Evolutionary conservation across 306 rosid species (phyloP).

Genomic region (Lithocarpus polystachyus): DNA sequence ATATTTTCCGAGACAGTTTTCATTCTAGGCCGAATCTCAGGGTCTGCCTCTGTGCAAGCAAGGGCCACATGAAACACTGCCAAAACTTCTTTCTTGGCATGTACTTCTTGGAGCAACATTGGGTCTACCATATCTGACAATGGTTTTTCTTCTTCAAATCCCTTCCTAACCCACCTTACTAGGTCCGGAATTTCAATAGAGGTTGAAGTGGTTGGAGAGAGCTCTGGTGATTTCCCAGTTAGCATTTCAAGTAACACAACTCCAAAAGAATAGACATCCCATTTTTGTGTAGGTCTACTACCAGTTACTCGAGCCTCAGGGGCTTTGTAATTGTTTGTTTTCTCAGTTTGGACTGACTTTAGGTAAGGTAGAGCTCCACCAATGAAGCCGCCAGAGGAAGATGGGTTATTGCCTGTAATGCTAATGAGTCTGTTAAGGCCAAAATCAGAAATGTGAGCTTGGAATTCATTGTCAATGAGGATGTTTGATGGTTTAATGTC

Average conservation of each 20-base stretch:
- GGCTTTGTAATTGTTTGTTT: conserved; percentile 68
- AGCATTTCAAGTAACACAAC: conserved; percentile 82
- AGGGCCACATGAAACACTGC: conserved; percentile 87
- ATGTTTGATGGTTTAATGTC: conserved; percentile 94
- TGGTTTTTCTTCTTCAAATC: conserved; percentile 87
- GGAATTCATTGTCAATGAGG: conserved; percentile 77
- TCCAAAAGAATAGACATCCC: conserved; percentile 92
- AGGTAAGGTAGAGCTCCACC: conserved; percentile 87
- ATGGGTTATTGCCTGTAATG: conserved; percentile 90
- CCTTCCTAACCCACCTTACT: conserved; percentile 89
- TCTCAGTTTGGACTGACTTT: conserved; percentile 66
- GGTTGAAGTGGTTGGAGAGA: conserved; percentile 84
- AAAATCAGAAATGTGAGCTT: conserved; percentile 76
- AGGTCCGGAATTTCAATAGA: conserved; percentile 72
- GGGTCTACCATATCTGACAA: conserved; percentile 93
- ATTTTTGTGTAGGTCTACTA: conserved; percentile 76
- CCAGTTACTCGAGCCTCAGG: conserved; percentile 78
- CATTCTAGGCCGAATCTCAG: conserved; percentile 88
- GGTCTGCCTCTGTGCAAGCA: conserved; percentile 83
- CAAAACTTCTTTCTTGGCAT: conserved; percentile 85
- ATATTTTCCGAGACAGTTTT: conserved; percentile 85
- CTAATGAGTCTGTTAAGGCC: conserved; percentile 77
- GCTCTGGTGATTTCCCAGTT: conserved; percentile 91
- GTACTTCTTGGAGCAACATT: conserved; percentile 75
- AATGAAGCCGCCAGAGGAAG: conserved; percentile 76